Percentiles rank a stretch among this genome's conserved stretches.
These are phyloP conservation scores for Acacia acuminata DNA, from an alignment of 306 rosid genomes.

Conservation along the genomic window DNA sequence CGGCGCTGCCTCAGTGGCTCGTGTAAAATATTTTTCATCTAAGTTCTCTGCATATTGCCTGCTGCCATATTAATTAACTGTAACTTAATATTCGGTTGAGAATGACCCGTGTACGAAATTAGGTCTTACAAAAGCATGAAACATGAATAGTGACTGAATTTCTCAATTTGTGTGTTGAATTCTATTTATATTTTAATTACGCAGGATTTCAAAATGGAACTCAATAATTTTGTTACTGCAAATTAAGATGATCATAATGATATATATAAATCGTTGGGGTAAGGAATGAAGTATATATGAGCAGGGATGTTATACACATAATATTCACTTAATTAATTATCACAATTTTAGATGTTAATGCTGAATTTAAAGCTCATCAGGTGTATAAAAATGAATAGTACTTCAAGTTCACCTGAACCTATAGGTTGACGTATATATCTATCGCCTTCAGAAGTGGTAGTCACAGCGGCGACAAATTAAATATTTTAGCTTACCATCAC, in stretches of 20 bases:
- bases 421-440: not conserved
- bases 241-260: not conserved
- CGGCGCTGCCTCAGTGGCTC: not conserved
- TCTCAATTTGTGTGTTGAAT: not conserved
- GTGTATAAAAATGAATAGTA: too few species aligned
- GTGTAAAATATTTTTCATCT: not conserved
- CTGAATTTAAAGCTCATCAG: not conserved
- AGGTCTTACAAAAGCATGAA: not conserved
- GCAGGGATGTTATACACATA: not conserved
- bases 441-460: not conserved
- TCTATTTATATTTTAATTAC: not conserved
- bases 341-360: not conserved
- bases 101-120: not conserved
- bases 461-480: not conserved
- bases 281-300: too few species aligned
- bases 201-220: not conserved
- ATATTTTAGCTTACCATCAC: not conserved
- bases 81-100: not conserved
- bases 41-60: not conserved
- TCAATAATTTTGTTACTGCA: too few species aligned
- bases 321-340: too few species aligned
- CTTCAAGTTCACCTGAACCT: not conserved
- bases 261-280: too few species aligned
- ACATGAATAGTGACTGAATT: not conserved
- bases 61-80: not conserved